Evolutionary conservation across 139 green algal genomes (phyloP).

Genomic region (Coccomyxa sp.): DNA sequence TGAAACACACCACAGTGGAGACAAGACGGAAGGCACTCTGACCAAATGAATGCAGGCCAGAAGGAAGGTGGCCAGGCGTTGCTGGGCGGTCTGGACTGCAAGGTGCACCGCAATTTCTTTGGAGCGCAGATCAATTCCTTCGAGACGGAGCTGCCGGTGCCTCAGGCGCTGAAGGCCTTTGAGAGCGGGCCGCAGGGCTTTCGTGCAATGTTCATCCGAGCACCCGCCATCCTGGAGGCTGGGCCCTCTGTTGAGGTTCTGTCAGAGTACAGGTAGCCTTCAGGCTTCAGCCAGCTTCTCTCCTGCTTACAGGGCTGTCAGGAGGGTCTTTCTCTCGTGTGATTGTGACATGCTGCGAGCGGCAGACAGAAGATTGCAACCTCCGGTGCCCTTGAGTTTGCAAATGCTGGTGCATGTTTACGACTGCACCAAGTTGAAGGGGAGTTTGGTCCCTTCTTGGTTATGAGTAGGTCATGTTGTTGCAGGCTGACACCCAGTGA

Average conservation of each 20-base stretch:
- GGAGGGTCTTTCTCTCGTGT: not conserved
- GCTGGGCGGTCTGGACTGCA: constrained; percentile 88
- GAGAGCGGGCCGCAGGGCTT: constrained; percentile 8
- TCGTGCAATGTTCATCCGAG: constrained; percentile 92
- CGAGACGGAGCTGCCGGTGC: constrained; percentile 74
- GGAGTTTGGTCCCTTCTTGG: not conserved
- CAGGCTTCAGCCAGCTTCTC: no score
- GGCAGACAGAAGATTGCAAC: not conserved
- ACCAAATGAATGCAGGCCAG: constrained; percentile 43
- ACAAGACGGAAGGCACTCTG: not conserved
- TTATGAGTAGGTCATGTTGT: no score
- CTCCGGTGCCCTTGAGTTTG: not conserved
- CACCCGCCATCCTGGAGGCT: constrained; percentile 78
- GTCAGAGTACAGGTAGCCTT: constrained; percentile 45
- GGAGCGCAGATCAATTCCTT: constrained; percentile 95
- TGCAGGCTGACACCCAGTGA: constrained; percentile 51
- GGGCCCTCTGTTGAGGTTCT: constrained; percentile 82
- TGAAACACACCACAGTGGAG: not conserved
- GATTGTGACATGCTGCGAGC: not conserved
- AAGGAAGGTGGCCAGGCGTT: constrained; percentile 94
- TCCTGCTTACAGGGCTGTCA: no score
- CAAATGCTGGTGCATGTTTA: no score
- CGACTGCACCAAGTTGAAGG: no score
- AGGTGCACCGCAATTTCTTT: constrained; percentile 97
- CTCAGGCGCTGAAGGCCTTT: constrained; percentile 35